Conservation (phyloP, 2,329 filamentous ascomycete genomes). For the Didymella sp. region DNA sequence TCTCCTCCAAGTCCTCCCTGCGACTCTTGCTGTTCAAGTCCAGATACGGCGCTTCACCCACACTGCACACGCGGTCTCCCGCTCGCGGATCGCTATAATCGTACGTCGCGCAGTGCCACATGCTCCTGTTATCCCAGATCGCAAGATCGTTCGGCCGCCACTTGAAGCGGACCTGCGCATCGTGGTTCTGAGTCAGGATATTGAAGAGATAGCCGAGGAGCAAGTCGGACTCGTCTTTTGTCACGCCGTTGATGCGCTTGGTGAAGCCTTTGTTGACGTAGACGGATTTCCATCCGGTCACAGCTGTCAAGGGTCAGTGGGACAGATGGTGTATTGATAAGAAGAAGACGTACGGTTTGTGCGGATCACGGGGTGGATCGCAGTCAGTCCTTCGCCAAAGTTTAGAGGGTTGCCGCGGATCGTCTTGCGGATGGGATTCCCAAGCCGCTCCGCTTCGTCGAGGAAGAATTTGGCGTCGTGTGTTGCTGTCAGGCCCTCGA, state of each 20-base stretch:
- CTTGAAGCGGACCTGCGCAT: constrained; percentile 60
- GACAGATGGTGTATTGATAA: neutral
- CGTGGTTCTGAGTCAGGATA: constrained; percentile 58
- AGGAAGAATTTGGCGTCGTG: constrained; percentile 49
- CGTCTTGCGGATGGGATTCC: constrained; percentile 38
- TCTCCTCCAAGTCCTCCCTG: constrained; percentile 48
- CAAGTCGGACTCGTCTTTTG: constrained; percentile 54
- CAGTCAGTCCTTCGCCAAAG: constrained; percentile 58
- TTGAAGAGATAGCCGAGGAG: constrained; percentile 54
- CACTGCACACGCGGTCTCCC: constrained; percentile 59
- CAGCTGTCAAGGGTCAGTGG: constrained; percentile 44
- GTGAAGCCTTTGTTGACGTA: constrained; percentile 46
- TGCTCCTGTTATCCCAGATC: constrained; percentile 72
- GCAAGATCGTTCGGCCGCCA: constrained; percentile 53
- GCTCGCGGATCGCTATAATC: constrained; percentile 65
- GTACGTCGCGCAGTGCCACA: constrained; percentile 67
- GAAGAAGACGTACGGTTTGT: constrained; percentile 58
- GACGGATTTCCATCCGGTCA: constrained; percentile 66
- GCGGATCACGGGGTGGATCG: constrained; percentile 65
- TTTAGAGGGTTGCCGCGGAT: constrained; percentile 61
- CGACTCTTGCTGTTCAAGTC: constrained; percentile 60
- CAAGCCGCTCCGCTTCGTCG: constrained; percentile 36
- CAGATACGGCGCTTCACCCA: constrained; percentile 64
- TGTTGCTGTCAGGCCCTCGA: constrained; percentile 57
- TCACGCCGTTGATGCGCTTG: constrained; percentile 56